Conservation (phyloP, 768 basidiomycete genomes). For the Chiua virens region DNA sequence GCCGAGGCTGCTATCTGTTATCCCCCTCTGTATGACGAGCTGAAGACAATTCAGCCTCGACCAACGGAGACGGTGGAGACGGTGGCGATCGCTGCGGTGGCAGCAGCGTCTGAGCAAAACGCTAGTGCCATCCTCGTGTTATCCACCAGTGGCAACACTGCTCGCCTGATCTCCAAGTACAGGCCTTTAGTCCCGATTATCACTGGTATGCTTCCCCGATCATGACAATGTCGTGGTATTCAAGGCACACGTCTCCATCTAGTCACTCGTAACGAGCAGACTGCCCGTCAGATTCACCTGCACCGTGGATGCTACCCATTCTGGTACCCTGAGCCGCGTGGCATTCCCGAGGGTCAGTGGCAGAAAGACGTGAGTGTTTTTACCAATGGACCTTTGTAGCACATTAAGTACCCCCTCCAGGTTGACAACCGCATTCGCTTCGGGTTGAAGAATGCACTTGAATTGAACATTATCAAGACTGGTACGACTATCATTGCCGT, state of each 20-base stretch:
- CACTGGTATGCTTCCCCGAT: constrained; percentile 58
- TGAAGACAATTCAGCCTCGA: constrained; percentile 73
- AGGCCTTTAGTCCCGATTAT: constrained; percentile 92
- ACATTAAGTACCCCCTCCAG: constrained; percentile 35
- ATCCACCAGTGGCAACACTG: constrained; percentile 95
- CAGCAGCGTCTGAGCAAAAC: constrained; percentile 92
- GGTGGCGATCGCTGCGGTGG: constrained; percentile 92
- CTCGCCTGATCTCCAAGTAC: constrained; percentile 95
- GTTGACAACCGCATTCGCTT: constrained; percentile 90
- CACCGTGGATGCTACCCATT: constrained; percentile 97
- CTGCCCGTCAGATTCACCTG: constrained; percentile 93
- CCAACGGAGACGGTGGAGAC: constrained; percentile 96
- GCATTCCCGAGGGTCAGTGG: constrained; percentile 87
- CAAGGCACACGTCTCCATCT: constrained; percentile 4
- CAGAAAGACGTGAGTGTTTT: constrained; percentile 81
- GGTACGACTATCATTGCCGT: constrained; percentile 91
- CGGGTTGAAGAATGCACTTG: constrained; percentile 81
- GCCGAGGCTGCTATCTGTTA: constrained; percentile 96
- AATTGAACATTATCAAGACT: constrained; percentile 82
- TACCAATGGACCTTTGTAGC: neutral
- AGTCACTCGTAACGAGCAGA: constrained; percentile 97
- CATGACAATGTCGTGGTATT: neutral
- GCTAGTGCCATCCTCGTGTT: constrained; percentile 95
- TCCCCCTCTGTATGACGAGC: constrained; percentile 89
- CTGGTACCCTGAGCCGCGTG: constrained; percentile 94